phyloP scores from a whole-genome alignment of 495 filamentous ascomycete species.

The Clavariopsis aquatica region DNA sequence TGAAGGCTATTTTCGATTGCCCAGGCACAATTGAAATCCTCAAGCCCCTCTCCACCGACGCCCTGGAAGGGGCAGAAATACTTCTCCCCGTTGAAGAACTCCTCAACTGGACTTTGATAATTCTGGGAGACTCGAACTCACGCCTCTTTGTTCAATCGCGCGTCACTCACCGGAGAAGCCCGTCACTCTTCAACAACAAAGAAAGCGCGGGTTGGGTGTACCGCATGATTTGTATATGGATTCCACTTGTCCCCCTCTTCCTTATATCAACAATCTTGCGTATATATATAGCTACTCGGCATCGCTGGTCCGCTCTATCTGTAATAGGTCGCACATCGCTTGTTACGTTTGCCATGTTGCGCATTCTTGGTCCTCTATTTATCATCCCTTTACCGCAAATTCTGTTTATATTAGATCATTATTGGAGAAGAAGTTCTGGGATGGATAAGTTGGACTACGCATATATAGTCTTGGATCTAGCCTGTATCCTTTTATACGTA shows the following conservation, averaged over 20 bases:
- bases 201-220: not conserved
- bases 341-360: not conserved
- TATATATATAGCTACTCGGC: not conserved
- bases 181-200: not conserved
- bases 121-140: not conserved
- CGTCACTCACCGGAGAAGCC: no score
- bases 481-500: slow-evolving; percentile 6
- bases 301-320: not conserved
- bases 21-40: not conserved
- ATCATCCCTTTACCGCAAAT: not conserved
- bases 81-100: not conserved
- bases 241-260: not conserved
- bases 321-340: not conserved
- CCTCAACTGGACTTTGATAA: not conserved
- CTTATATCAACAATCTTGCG: not conserved
- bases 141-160: not conserved
- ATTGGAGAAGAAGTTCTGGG: not conserved
- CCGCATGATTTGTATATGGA: not conserved
- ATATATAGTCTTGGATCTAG: slow-evolving; percentile 6
- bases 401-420: slow-evolving; percentile 9
- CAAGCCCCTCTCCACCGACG: not conserved
- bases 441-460: not conserved
- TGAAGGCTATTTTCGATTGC: not conserved
- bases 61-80: not conserved
- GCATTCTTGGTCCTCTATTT: not conserved